These are phyloP conservation scores for Platanthera zijinensis DNA, from an alignment of 106 monocot genomes.

Conservation along the genomic window DNA sequence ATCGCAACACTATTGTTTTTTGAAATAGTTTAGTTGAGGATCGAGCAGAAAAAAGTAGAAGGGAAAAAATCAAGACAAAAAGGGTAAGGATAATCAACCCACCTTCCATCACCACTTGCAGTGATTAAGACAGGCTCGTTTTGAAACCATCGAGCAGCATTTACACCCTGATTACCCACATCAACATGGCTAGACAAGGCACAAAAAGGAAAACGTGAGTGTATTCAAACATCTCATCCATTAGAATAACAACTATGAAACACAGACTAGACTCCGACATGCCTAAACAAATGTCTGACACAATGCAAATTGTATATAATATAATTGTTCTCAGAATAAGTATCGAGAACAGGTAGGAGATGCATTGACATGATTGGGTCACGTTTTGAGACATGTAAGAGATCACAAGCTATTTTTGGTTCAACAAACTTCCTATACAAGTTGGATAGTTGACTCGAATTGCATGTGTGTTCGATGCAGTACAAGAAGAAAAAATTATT, in stretches of 20 bases:
- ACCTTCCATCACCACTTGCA: constrained; percentile 86
- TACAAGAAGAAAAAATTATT: too few relatives aligned
- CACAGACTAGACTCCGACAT: neutral
- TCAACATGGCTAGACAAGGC: constrained; percentile 51
- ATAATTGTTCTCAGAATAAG: too few relatives aligned
- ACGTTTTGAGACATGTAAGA: too few relatives aligned
- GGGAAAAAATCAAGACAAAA: neutral
- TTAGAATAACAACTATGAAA: neutral
- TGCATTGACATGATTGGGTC: too few relatives aligned
- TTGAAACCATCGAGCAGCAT: constrained; percentile 76
- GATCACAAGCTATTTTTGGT: too few relatives aligned
- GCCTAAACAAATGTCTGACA: too few relatives aligned
- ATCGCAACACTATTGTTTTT: constrained; percentile 52
- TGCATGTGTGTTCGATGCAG: too few relatives aligned
- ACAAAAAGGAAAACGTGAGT: neutral
- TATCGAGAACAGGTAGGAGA: too few relatives aligned
- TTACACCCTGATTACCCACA: constrained; percentile 72
- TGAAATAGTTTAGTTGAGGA: neutral
- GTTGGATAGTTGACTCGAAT: too few relatives aligned
- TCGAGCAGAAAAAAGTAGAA: neutral
- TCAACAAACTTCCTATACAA: too few relatives aligned
- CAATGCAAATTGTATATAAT: neutral
- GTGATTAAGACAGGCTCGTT: constrained; percentile 62
- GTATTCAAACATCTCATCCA: neutral
- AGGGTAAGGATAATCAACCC: constrained; percentile 3